Evolutionary conservation across 129 eudicot species (phyloP), one percentile per base, ranked within the genome.

Genomic region (Oenanthe sinensis): DNA sequence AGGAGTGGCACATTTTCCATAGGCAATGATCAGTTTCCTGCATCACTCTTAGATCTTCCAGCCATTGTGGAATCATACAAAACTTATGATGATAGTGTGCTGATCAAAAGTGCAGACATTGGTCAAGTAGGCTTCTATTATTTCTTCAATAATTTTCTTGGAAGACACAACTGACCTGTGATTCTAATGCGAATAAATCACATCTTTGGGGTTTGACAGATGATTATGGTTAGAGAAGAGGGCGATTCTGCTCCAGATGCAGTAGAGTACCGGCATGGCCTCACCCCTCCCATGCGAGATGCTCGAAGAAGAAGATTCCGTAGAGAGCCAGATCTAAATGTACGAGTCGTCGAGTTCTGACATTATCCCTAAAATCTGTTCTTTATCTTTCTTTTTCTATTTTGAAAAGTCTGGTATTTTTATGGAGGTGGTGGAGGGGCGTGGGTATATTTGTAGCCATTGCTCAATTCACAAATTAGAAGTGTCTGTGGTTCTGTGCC

Each of bases 281-380:
- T 90, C 65, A 91, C 98, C 71, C 97, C 97, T 47, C 94, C 98
- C 13, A 90, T 89, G 97, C 85, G 92, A 79, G 98, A 93, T 89
- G 97, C 95, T 80, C 89, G 92, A 84, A 89, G 91, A 76, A 89
- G 92, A 55, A 86, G 98, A 79, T 93, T 93, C 82, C 94, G 95
- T n/a, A 90, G 98, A 77, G 98, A 93, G 84, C 92, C 97, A 22
- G 97, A 89, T 87, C 71, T 93, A 75, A 93, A 93, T 82, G 98
- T 93, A 90, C n/a, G 74, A 12, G 67, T 78, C 20, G 22, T 15
- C n/a, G 74, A 12, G 67, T 78, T 20, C 30, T 15, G 45, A 76
- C 22, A 33, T 69, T 60, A 12, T 77, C 39, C 45, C 33, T 17
- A 49, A 9, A 22, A 26, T 74, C 15, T 75, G 24, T 33, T 77